Evolutionary conservation across 2,329 filamentous ascomycete genomes (phyloP).

Genomic region (Pestalotiopsis sp.): DNA sequence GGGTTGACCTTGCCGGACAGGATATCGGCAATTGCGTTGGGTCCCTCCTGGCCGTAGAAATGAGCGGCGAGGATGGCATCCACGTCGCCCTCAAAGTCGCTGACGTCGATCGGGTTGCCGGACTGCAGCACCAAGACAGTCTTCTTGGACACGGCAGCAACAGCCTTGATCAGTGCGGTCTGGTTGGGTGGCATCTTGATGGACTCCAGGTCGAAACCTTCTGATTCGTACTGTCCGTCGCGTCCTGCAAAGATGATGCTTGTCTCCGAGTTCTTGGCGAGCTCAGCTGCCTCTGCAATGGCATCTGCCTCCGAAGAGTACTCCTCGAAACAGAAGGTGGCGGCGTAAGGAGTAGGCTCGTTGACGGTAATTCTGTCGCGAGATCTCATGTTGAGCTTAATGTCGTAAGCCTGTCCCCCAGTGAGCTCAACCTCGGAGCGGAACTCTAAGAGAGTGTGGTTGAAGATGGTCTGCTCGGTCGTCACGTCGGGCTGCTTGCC

Average conservation of each 20-base stretch:
- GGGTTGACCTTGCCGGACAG: slow-evolving; percentile 6
- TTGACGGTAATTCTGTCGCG: slow-evolving; percentile 5
- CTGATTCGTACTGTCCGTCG: slow-evolving; percentile 12
- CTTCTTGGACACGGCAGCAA: slow-evolving; percentile 3
- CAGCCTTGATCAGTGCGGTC: slow-evolving; percentile 3
- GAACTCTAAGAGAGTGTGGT: slow-evolving; percentile 21
- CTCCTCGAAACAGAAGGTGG: slow-evolving; percentile 10
- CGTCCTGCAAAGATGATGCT: slow-evolving; percentile 12
- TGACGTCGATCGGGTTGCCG: slow-evolving; percentile 10
- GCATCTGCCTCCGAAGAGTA: neutral
- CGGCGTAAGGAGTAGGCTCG: slow-evolving; percentile 11
- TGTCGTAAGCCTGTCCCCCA: slow-evolving; percentile 16
- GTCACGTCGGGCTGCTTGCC: slow-evolving; percentile 18
- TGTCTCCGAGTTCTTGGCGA: slow-evolving; percentile 8
- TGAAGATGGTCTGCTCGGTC: slow-evolving; percentile 24
- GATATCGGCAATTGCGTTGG: slow-evolving; percentile 4
- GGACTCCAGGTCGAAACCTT: slow-evolving; percentile 1
- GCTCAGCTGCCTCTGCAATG: slow-evolving; percentile 1
- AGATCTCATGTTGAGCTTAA: slow-evolving; percentile 18
- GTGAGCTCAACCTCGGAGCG: slow-evolving; percentile 16
- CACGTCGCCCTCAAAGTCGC: slow-evolving; percentile 9
- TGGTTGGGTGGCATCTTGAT: slow-evolving; percentile 9
- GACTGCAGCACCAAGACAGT: slow-evolving; percentile 8
- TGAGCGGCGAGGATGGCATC: slow-evolving; percentile 6
- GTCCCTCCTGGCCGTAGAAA: slow-evolving; percentile 8